Base-by-base conservation (phyloP, 371 early-diverging fungal species). In the Mortierella sp. region DNA sequence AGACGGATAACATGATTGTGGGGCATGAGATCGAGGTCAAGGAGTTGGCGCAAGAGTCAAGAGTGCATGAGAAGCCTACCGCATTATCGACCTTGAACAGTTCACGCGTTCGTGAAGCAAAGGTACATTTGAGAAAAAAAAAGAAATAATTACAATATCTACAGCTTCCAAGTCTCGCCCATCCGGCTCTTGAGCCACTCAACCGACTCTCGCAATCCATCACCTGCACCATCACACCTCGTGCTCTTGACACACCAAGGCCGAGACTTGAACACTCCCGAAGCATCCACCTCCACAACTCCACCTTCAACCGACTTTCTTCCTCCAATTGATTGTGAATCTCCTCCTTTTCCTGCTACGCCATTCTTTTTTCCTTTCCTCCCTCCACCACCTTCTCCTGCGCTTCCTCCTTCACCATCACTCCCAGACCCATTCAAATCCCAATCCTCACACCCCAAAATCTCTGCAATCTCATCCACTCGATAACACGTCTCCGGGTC, bases 221-320 rank as follows among this genome's bases (percentile, higher is more conserved):
- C 82, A 3, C 86, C 86, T 1, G 77, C 72, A 8, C 79, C 82
- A 77, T 86, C 86, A 2, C 82, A 50, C 4, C 82, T 73, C 3
- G 86, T 86, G 51, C 86, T 86, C 80, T 86, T 86, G 74, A 86
- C 82, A 71, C 82, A 86, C 86, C 86, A 86, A 10, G 86, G 86
- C 14, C 86, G 28, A 3, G 77, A 55, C 48, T 40, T 59, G 40
- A 21, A n/a, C 8, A 55, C 48, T 16, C 43, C 73, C 13, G 26
- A 24, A 24, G 55, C 71, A 26, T 74, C 57, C 31, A 59, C 54
- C 10, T 57, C 40, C 48, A 55, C 57, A 40, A 64, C 48, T 16
- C 50, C 70, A 24, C 43, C 74, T 54, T 61, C 59, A 53, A 51
- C 51, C 53, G 34, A 34, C 14, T 50, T 50, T 16, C 50, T 50